A percentile compares a stretch with the other conserved stretches of the same genome.
Evolutionary conservation across 1,284 basidiomycete species (phyloP).

Genomic region (Cystobasidium slooffiae): DNA sequence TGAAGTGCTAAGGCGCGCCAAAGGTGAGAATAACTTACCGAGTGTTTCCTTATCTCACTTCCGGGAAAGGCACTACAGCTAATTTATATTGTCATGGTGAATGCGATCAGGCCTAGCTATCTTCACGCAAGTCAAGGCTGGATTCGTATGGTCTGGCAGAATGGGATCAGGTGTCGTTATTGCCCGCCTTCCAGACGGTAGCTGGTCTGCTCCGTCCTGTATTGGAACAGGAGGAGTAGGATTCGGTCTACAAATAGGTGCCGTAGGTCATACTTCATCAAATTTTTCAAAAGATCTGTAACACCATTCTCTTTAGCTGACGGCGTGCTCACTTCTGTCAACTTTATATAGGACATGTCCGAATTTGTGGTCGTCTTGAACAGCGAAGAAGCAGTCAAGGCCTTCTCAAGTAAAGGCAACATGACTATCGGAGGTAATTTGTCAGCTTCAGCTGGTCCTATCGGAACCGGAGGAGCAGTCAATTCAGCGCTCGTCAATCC

Average conservation of each 20-base stretch:
- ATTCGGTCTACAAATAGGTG: constrained; percentile 94
- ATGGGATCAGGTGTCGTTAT: constrained; percentile 93
- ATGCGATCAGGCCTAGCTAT: constrained; percentile 76
- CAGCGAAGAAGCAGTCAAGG: constrained; percentile 90
- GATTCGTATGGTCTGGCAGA: constrained; percentile 61
- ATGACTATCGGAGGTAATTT: constrained; percentile 79
- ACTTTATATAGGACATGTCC: constrained; percentile 21
- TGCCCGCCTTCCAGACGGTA: constrained; percentile 90
- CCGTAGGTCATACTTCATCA: constrained; percentile 56
- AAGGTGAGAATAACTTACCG: constrained; percentile 65
- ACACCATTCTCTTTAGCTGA: neutral
- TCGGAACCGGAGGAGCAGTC: constrained; percentile 81
- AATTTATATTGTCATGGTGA: neutral
- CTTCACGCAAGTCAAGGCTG: constrained; percentile 80
- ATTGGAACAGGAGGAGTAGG: constrained; percentile 93
- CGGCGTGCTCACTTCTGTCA: neutral
- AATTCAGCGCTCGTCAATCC: constrained; percentile 87
- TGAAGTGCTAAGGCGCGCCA: constrained; percentile 83
- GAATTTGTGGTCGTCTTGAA: constrained; percentile 85
- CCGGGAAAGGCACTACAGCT: neutral
- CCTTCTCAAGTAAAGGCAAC: constrained; percentile 82
- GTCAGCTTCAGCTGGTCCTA: constrained; percentile 43
- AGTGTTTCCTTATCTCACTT: too few species aligned
- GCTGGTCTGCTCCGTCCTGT: constrained; percentile 95
- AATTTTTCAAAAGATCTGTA: neutral